Base-by-base conservation (phyloP, 305 asterid species). In the Euphrasia arctica region DNA sequence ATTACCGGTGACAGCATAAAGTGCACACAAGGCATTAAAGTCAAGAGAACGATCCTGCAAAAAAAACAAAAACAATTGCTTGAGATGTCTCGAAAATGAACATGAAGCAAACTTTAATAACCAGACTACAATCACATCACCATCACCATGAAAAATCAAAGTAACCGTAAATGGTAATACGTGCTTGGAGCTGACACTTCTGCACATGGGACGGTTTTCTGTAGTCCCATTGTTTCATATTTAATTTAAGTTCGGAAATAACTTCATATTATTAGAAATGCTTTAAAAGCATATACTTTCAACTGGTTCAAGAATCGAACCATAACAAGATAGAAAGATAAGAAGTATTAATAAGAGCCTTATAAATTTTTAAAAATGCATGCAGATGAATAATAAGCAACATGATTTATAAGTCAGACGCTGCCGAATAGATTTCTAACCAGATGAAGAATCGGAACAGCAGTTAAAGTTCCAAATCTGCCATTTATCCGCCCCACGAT, bases 401-500 rank as follows among this genome's bases (percentile, higher is more conserved):
- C 62, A 56, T 12, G 74, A 34, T 49, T 39, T 48, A 52, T 5
- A 48, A 12, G 6, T 48, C 18, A 48, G 10, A 48, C 18, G 22
- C 54, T 48, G 22, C 6, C 18, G 29, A 54, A 14, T 14, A 62
- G 56, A 59, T 58, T 60, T 52, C 88, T 70, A 72, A 89, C 96
- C 95, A 89, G 87, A 77, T 89, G 96, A 73, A 86, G 96, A 71
- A 89, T 84, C 50, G 96, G 96, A 73, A 86, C 95, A 27, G 87
- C 83, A 63, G 80, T 75, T 71, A 82, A 75, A 70, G 89, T 72
- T 74, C 95, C 96, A 63, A 89, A 89, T 80, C 90, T 87, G 39
- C 96, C 96, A 70, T 89, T 89, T 78, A 86, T 81, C 81, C 96
- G 87, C 28, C 95, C 96, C 66, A 89, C 96, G 66, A 89, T 86